A percentile compares a stretch with the other conserved stretches of the same genome.
phyloP scores from a whole-genome alignment of 1,284 basidiomycete species.

The Puccinia horiana region DNA sequence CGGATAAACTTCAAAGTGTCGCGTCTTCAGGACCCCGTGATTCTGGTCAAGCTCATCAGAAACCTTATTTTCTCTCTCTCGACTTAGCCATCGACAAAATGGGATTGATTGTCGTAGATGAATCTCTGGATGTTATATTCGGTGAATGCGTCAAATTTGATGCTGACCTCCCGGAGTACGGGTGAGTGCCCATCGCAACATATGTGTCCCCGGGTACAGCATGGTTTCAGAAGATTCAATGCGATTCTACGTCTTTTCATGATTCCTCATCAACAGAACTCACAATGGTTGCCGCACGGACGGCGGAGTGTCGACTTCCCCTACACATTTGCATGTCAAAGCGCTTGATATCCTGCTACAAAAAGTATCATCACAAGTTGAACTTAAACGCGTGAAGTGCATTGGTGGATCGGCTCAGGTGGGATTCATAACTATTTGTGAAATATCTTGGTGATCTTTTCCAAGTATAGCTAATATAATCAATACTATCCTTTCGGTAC shows the following conservation, averaged over 20 bases:
- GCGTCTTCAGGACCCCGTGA: constrained; percentile 23
- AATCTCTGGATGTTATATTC: constrained; percentile 73
- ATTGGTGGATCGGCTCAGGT: constrained; percentile 47
- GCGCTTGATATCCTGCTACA: constrained; percentile 34
- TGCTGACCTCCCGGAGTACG: constrained; percentile 72
- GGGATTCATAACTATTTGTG: neutral
- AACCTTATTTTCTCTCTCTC: constrained; percentile 58
- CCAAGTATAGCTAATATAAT: neutral
- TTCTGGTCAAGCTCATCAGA: neutral
- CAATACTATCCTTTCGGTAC: neutral
- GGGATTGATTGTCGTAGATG: constrained; percentile 75
- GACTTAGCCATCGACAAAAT: constrained; percentile 78
- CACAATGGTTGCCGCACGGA: constrained; percentile 38
- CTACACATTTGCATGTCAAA: constrained; percentile 39
- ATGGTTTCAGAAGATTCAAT: neutral
- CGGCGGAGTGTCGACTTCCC: constrained; percentile 28
- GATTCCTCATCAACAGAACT: constrained; percentile 17
- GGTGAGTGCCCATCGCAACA: constrained; percentile 69
- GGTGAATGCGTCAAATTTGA: constrained; percentile 78
- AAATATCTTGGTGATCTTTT: neutral
- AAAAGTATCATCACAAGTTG: constrained; percentile 34
- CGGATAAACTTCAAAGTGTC: neutral
- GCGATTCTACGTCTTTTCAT: neutral
- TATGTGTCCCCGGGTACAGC: constrained; percentile 16
- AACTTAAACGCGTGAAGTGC: constrained; percentile 38